phyloP scores from a whole-genome alignment of 495 filamentous ascomycete species.

The Aspergillus bertholletiae region DNA sequence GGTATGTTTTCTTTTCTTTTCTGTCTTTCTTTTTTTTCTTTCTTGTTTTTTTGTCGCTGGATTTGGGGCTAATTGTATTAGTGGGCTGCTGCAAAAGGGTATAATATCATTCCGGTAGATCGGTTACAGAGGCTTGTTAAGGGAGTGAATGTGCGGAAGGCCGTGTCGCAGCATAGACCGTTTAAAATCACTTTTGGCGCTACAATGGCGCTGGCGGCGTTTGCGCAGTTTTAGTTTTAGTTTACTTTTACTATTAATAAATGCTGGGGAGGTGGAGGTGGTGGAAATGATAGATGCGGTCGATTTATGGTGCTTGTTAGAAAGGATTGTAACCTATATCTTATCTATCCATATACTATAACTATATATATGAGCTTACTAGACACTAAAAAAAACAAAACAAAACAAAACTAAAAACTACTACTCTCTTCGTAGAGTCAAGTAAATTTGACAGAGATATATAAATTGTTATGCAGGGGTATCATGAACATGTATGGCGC shows the following conservation, averaged over 20 bases:
- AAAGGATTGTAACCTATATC: neutral
- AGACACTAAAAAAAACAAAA: no score
- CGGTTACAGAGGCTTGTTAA: constrained; percentile 57
- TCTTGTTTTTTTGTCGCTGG: neutral
- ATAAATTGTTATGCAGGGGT: constrained; percentile 30
- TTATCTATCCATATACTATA: no score
- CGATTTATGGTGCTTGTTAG: neutral
- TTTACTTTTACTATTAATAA: neutral
- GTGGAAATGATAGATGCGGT: neutral
- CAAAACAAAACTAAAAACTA: no score
- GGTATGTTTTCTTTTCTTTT: constrained; percentile 42
- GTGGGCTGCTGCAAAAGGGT: constrained; percentile 69
- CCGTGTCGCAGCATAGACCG: constrained; percentile 62
- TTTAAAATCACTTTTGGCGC: constrained; percentile 77
- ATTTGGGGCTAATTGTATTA: constrained; percentile 22
- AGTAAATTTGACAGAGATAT: constrained; percentile 3
- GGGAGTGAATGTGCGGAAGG: constrained; percentile 52
- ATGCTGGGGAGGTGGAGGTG: neutral
- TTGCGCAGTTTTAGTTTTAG: constrained; percentile 48
- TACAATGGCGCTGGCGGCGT: constrained; percentile 75
- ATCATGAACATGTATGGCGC: constrained; percentile 18
- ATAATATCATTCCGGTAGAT: constrained; percentile 64
- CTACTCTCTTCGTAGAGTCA: no score
- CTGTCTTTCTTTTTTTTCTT: neutral
- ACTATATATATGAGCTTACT: no score